Evolutionary conservation across 2,329 filamentous ascomycete genomes (phyloP).

Genomic region (Fusarium anguioides): DNA sequence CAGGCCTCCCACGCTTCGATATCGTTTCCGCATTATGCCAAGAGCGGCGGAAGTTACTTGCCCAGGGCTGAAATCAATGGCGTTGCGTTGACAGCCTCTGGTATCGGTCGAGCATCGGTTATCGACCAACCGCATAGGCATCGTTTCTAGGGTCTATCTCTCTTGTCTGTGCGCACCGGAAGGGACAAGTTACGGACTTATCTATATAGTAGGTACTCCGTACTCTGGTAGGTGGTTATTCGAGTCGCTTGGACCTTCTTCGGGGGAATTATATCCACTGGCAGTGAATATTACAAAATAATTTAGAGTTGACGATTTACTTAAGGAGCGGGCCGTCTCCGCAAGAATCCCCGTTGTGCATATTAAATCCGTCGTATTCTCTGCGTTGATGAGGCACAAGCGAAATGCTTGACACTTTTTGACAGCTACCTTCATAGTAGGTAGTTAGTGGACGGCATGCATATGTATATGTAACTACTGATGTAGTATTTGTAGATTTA

Average conservation of each 20-base stretch:
- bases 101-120: constrained; percentile 4
- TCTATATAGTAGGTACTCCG: too few relatives aligned
- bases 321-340: constrained; percentile 9
- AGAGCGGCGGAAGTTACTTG: constrained; percentile 10
- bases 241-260: not conserved
- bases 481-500: too few relatives aligned
- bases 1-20: constrained; percentile 12
- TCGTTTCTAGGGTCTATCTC: constrained; percentile 1
- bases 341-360: not conserved
- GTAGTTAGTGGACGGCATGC: too few relatives aligned
- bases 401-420: not conserved
- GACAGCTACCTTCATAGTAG: too few relatives aligned
- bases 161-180: constrained; percentile 3
- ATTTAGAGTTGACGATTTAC: constrained; percentile 10
- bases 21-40: constrained; percentile 16
- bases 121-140: constrained; percentile 2
- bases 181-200: not conserved
- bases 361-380: constrained; percentile 10
- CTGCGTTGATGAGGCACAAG: not conserved
- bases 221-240: too few relatives aligned
- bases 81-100: constrained; percentile 14
- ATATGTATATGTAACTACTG: not conserved
- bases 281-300: not conserved
- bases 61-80: constrained; percentile 17
- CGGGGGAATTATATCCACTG: not conserved